Evolutionary conservation across 208 protist species (phyloP).

Genomic region (Wallacemonas sp.): DNA sequence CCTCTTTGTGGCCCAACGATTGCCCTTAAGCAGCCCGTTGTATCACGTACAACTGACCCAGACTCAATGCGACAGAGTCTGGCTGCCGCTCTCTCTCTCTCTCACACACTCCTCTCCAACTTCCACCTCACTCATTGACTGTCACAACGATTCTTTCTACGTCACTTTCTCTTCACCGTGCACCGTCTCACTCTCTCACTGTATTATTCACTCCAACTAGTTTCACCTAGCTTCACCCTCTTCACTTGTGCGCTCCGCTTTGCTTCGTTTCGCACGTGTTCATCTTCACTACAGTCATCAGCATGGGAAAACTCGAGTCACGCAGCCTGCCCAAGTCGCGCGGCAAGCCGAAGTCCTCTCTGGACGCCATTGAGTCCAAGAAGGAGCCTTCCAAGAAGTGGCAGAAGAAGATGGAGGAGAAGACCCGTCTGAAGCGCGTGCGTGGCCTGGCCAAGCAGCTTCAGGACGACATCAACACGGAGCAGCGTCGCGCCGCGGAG

Average conservation of each 20-base stretch:
- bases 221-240: too few relatives aligned
- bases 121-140: not conserved
- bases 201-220: too few relatives aligned
- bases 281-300: too few relatives aligned
- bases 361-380: constrained; percentile 46
- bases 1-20: too few relatives aligned
- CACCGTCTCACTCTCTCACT: not conserved
- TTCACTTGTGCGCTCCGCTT: too few relatives aligned
- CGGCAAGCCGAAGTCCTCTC: constrained; percentile 54
- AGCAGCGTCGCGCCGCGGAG: constrained; percentile 74
- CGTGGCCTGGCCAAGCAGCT: constrained; percentile 68
- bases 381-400: constrained; percentile 64
- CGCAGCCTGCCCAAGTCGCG: constrained; percentile 60
- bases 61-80: too few relatives aligned
- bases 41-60: too few relatives aligned
- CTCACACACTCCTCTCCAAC: not conserved
- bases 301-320: constrained; percentile 69
- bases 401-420: constrained; percentile 82
- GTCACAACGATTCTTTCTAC: too few relatives aligned
- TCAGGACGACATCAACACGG: constrained; percentile 82
- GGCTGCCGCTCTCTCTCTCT: not conserved
- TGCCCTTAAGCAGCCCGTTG: too few relatives aligned
- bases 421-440: constrained; percentile 60
- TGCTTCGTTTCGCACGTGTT: too few relatives aligned
- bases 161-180: constrained; percentile 2